Evolutionary conservation across 805 yeast genomes (phyloP), one percentile per base, ranked within the genome.

Genomic region (Sugiyamaella qingdaonensis): DNA sequence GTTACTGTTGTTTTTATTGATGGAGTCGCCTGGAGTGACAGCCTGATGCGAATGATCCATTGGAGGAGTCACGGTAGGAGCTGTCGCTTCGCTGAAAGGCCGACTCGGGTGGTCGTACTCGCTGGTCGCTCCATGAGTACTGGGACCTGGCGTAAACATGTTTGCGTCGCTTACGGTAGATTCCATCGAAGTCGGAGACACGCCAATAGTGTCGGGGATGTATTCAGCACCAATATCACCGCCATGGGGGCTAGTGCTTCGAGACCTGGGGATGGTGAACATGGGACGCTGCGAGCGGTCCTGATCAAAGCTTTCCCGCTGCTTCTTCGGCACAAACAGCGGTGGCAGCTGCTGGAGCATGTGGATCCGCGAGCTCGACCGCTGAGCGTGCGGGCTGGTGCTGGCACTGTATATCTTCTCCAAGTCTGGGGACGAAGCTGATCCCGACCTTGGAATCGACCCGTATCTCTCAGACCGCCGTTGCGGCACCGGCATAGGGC

Each of bases 161-260:
- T 14, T 16, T 2, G 43, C 19, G 13, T 39, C 43, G 21, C 43
- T 39, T 11, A 39, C 48, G 4, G 37, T 37, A 10, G 48, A 45
- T n/a, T 29, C 18, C 37, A 45, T 45, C 10, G 43, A 39, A 16
- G 14, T 24, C 19, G 34, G 33, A 18, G 37, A 31, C 4, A 31
- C 48, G 4, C 16, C 27, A 13, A 45, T 32, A n/a, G 48, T 45
- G 8, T 37, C 48, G 7, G 54, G 54, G 5, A 51, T 32, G 16
- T 51, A 51, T 39, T 51, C 54, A n/a, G 54, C 54, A 29, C 54
- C 54, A 37, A 51, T 46, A 10, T 41, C 54, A 19, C 24, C 35
- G 3, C 29, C 29, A 2, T 32, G 35, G 18, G 34, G 45, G 45
- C 37, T 47, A 11, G 27, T n/a, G 14, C 21, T n/a, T n/a, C 50